phyloP scores from a whole-genome alignment of 2,329 filamentous ascomycete genomes.

The Ambrosiella cleistominuta region DNA sequence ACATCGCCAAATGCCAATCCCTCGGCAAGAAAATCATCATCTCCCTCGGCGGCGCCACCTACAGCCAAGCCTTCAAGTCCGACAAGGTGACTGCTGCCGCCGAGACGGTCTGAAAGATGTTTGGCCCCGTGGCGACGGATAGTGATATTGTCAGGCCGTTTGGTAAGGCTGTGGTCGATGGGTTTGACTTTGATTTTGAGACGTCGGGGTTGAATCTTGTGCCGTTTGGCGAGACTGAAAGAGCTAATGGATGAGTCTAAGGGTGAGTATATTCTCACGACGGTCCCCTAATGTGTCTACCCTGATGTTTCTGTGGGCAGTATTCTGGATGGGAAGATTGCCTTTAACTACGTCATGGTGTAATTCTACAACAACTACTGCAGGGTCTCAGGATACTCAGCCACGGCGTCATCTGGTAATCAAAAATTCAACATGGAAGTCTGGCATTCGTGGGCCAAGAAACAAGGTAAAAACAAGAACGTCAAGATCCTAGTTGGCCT shows the following conservation, averaged over 20 bases:
- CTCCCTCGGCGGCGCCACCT: conserved; percentile 29
- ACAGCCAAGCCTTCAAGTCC: conserved; percentile 33
- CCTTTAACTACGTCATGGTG: conserved; percentile 28
- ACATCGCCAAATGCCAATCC: conserved; percentile 26
- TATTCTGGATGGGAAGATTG: conserved; percentile 23
- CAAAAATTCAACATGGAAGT: conserved; percentile 26
- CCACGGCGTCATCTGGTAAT: conserved; percentile 18
- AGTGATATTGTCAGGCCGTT: conserved; percentile 24
- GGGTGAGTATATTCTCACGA: conserved; percentile 23
- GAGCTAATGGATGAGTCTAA: conserved; percentile 30
- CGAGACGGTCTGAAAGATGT: conserved; percentile 23
- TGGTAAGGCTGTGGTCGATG: conserved; percentile 21
- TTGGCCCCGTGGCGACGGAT: conserved; percentile 20
- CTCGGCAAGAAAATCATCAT: conserved; percentile 27
- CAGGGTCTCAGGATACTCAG: conserved; percentile 31
- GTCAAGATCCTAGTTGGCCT: conserved; percentile 31
- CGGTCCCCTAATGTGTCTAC: conserved; percentile 28
- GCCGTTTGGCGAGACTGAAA: conserved; percentile 23
- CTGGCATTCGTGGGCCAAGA: conserved; percentile 45
- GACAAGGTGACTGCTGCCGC: conserved; percentile 22
- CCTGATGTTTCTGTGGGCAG: conserved; percentile 20
- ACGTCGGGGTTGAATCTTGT: conserved; percentile 15
- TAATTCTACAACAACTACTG: conserved; percentile 42
- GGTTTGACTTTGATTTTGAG: conserved; percentile 29
- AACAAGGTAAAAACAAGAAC: conserved; percentile 33